These are phyloP conservation scores for Zasmidium citrigriseum DNA, from an alignment of 2,329 filamentous ascomycete species.

Conservation along the genomic window DNA sequence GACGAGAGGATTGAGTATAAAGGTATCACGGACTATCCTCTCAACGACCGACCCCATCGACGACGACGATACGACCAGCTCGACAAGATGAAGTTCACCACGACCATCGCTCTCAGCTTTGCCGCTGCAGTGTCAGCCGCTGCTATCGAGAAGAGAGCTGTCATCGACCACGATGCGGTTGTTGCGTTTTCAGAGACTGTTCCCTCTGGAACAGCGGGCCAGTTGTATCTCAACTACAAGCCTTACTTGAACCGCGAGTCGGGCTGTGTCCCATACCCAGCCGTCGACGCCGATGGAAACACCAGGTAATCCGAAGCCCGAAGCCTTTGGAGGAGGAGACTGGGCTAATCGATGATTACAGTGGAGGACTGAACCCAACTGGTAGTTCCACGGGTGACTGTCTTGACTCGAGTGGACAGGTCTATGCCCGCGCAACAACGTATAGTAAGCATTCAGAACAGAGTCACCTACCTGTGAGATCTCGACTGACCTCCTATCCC, in stretches of 20 bases:
- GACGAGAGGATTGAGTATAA: too few relatives aligned
- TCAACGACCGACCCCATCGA: neutral
- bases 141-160: constrained; percentile 40
- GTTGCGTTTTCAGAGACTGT: constrained; percentile 58
- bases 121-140: constrained; percentile 9
- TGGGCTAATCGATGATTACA: too few relatives aligned
- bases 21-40: too few relatives aligned
- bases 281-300: constrained; percentile 59
- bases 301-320: constrained; percentile 52
- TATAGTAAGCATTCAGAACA: too few relatives aligned
- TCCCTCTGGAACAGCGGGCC: constrained; percentile 48
- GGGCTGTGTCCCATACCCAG: constrained; percentile 65
- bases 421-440: constrained; percentile 49
- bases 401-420: constrained; percentile 49
- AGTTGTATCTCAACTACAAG: constrained; percentile 58
- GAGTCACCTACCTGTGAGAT: too few relatives aligned
- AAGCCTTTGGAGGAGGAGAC: too few relatives aligned
- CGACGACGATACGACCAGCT: neutral
- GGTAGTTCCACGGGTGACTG: constrained; percentile 45
- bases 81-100: neutral
- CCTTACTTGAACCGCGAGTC: constrained; percentile 57
- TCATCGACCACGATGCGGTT: constrained; percentile 49
- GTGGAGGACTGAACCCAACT: constrained; percentile 45
- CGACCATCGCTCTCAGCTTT: neutral
- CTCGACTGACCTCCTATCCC: too few relatives aligned